Evolutionary conservation across 2,329 filamentous ascomycete genomes (phyloP), one percentile per base, ranked within the genome.

Genomic region (Macrophomina phaseolina): DNA sequence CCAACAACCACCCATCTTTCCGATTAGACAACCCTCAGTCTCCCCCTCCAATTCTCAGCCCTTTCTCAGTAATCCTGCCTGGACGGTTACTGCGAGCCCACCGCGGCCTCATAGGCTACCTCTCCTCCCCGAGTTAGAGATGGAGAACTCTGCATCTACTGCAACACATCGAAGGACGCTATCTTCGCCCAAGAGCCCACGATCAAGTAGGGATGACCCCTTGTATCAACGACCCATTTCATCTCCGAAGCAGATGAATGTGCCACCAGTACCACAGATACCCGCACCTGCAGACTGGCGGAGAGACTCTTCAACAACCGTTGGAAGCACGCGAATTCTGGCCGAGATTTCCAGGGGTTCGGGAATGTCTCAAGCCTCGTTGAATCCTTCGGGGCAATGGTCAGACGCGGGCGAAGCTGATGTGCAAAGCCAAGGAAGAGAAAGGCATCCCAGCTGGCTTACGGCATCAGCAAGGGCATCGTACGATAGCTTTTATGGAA

Each of bases 151-250:
- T 4, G 16, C 45, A 18, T 16, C 32, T 4, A 18, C 28, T 30
- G n/a, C 42, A 28, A 28, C 30, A 23, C 58, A 62, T 45, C n/a
- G 28, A 8, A 30, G 58, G 18, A 49, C 45, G 16, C 58, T 45
- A 23, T 62, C 58, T 36, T 49, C 58, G 7, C 42, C 42, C 34
- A 48, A 36, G 32, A 62, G 58, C 58, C 58, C 58, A 2, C 58
- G 58, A n/a, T 62, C 58, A 14, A 62, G 58, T 12, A 40, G 23
- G 40, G 58, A 62, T 38, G 58, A 62, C 18, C 42, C 58, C 7
- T n/a, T 62, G n/a, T 62, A 49, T 12, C 58, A 49, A 23, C 42
- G 32, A 16, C 42, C 58, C 45, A 49, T 62, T 8, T 45, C 42
- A 38, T 62, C 58, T 49, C 58, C 58, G 45, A 49, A 36, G 42